Conservation (phyloP, 176 grass and related monocot genomes). For the Juncus inflexus region DNA sequence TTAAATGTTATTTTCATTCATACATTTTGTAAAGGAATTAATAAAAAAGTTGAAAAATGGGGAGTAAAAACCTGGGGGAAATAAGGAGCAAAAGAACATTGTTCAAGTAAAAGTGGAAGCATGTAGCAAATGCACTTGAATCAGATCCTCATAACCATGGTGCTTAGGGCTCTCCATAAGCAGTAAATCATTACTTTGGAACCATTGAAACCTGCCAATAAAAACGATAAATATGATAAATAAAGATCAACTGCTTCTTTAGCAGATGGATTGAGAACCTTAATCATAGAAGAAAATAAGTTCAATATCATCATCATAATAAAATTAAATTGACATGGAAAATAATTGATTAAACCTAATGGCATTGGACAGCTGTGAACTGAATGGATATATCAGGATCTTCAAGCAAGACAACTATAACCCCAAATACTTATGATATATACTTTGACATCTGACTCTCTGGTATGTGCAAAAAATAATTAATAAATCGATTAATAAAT, state of each 20-base stretch:
- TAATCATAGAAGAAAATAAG: not conserved
- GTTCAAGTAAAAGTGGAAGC: constrained; percentile 77
- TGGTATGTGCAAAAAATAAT: constrained; percentile 43
- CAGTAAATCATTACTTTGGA: constrained; percentile 81
- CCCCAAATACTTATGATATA: constrained; percentile 71
- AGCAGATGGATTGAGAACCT: constrained; percentile 68
- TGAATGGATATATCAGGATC: constrained; percentile 81
- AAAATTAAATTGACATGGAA: no score
- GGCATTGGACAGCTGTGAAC: constrained; percentile 88
- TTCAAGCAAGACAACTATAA: constrained; percentile 95
- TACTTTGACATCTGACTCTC: constrained; percentile 61
- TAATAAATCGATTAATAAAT: constrained; percentile 24
- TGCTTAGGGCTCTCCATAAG: constrained; percentile 71
- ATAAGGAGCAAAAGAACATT: constrained; percentile 78
- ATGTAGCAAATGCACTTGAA: constrained; percentile 79
- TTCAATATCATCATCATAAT: no score
- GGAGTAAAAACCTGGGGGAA: constrained; percentile 67
- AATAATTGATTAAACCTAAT: not conserved
- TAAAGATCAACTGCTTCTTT: constrained; percentile 57
- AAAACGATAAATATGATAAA: not conserved
- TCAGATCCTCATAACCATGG: constrained; percentile 85
- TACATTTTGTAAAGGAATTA: not conserved
- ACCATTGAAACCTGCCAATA: constrained; percentile 60
- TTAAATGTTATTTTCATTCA: not conserved
- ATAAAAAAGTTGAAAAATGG: constrained; percentile 9